These are phyloP conservation scores for Phytophthora syringae DNA, from an alignment of 352 stramenopile genomes.

Conservation along the genomic window DNA sequence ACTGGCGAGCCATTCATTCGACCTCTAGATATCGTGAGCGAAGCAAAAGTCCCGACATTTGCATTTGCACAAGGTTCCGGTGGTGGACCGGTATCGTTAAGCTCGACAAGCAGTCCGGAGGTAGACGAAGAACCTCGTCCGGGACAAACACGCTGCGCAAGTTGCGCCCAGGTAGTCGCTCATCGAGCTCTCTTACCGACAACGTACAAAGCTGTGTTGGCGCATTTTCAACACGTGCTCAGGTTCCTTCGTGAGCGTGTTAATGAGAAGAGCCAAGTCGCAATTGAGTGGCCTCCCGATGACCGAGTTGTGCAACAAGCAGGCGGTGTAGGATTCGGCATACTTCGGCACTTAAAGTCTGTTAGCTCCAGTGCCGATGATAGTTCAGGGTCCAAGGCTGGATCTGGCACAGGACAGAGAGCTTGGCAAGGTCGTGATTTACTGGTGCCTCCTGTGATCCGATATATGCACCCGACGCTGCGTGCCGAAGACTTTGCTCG, in stretches of 20 bases:
- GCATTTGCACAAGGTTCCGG: slow-evolving; percentile 41
- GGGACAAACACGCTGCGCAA: slow-evolving; percentile 75
- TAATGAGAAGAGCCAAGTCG: slow-evolving; percentile 49
- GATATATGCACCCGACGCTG: slow-evolving; percentile 90
- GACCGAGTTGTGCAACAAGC: slow-evolving; percentile 87
- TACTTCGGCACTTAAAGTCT: slow-evolving; percentile 42
- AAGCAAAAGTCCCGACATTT: slow-evolving; percentile 72
- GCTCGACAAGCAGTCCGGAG: slow-evolving; percentile 8
- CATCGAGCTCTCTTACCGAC: slow-evolving; percentile 83
- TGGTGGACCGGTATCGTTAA: slow-evolving; percentile 22
- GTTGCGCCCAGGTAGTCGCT: slow-evolving; percentile 78
- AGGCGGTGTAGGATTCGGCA: slow-evolving; percentile 94
- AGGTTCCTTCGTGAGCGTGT: slow-evolving; percentile 57
- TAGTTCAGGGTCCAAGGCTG: slow-evolving; percentile 3
- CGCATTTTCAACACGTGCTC: slow-evolving; percentile 93
- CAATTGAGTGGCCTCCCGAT: slow-evolving; percentile 92
- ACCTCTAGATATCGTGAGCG: slow-evolving; percentile 69
- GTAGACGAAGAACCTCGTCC: slow-evolving; percentile 28
- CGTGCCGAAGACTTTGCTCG: slow-evolving; percentile 82
- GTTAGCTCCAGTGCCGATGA: slow-evolving; percentile 21
- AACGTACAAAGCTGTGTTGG: slow-evolving; percentile 94
- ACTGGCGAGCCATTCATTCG: slow-evolving; percentile 28
- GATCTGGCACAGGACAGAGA: slow-evolving; percentile 7
- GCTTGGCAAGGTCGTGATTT: slow-evolving; percentile 54
- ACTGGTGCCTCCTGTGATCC: slow-evolving; percentile 92